Evolutionary conservation across 805 yeast species (phyloP).

Genomic region (Geotrichum ghanense): DNA sequence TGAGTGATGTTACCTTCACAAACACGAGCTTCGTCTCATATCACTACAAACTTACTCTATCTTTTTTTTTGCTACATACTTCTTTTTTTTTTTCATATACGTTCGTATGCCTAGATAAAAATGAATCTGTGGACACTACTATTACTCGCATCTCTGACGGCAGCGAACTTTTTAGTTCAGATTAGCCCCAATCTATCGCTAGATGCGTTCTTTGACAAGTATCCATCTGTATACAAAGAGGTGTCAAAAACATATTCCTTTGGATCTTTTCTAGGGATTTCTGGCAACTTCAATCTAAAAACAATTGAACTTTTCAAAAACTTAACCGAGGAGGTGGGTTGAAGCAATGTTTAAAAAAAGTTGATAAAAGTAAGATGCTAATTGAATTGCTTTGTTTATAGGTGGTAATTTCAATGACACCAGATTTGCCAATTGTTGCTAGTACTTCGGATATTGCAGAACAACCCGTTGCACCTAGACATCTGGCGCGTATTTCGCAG

Average conservation of each 20-base stretch:
- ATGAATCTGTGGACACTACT: not conserved
- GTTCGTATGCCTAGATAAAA: too few relatives aligned
- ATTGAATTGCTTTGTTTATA: too few relatives aligned
- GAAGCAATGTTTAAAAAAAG: slow-evolving; percentile 12
- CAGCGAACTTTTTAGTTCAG: slow-evolving; percentile 16
- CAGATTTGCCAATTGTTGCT: slow-evolving; percentile 52
- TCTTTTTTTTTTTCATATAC: too few relatives aligned
- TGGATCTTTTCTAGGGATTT: slow-evolving; percentile 61
- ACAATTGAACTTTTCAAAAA: slow-evolving; percentile 29
- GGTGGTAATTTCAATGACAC: slow-evolving; percentile 55
- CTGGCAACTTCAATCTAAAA: slow-evolving; percentile 46
- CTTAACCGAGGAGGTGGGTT: slow-evolving; percentile 4
- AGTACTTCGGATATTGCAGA: slow-evolving; percentile 25
- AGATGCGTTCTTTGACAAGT: slow-evolving; percentile 20
- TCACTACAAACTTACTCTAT: too few relatives aligned
- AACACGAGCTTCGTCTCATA: too few relatives aligned
- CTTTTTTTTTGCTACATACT: too few relatives aligned
- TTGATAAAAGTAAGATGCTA: not conserved
- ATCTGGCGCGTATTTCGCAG: slow-evolving; percentile 23
- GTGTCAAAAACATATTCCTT: slow-evolving; percentile 46
- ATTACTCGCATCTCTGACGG: not conserved
- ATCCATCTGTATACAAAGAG: slow-evolving; percentile 35
- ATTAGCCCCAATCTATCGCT: slow-evolving; percentile 14
- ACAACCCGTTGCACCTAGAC: slow-evolving; percentile 47
- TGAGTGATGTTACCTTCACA: too few relatives aligned